Evolutionary conservation across 2,329 filamentous ascomycete genomes (phyloP).

Genomic region (Podosphaera aphanis): DNA sequence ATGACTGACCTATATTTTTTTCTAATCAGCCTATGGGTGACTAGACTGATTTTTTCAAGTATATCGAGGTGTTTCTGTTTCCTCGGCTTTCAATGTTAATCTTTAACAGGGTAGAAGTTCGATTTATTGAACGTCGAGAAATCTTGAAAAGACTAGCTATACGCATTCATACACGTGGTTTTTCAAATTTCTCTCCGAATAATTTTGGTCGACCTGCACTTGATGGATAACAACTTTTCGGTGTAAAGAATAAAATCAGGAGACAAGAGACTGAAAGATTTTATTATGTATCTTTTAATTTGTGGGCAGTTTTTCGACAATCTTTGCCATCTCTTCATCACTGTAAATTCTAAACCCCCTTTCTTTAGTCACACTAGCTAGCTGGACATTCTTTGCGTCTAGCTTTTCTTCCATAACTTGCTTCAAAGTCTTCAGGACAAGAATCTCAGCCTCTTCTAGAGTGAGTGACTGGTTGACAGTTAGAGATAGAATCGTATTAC

Average conservation of each 20-base stretch:
- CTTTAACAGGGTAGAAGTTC: too few relatives aligned
- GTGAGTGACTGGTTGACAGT: slow-evolving; percentile 47
- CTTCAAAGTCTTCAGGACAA: slow-evolving; percentile 94
- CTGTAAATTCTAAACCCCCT: slow-evolving; percentile 97
- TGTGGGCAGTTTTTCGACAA: slow-evolving; percentile 60
- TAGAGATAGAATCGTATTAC: slow-evolving; percentile 4
- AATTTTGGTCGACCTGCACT: neutral
- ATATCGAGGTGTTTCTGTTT: too few relatives aligned
- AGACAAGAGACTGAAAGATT: too few relatives aligned
- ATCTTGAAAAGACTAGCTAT: too few relatives aligned
- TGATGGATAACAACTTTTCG: too few relatives aligned
- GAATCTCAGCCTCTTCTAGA: slow-evolving; percentile 73
- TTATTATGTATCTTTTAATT: slow-evolving; percentile 21
- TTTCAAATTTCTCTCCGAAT: neutral
- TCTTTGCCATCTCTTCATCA: slow-evolving; percentile 86
- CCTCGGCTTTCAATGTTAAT: too few relatives aligned
- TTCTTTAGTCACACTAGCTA: slow-evolving; percentile 93
- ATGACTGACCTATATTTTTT: too few relatives aligned
- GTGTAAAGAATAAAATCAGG: too few relatives aligned
- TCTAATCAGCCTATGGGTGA: too few relatives aligned
- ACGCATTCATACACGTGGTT: too few relatives aligned
- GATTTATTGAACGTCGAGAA: too few relatives aligned
- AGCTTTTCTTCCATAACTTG: slow-evolving; percentile 99
- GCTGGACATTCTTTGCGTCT: slow-evolving; percentile 93
- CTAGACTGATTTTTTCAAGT: too few relatives aligned